These are phyloP conservation scores for Fusarium sp. DNA, from an alignment of 2,329 filamentous ascomycete species.

Conservation along the genomic window DNA sequence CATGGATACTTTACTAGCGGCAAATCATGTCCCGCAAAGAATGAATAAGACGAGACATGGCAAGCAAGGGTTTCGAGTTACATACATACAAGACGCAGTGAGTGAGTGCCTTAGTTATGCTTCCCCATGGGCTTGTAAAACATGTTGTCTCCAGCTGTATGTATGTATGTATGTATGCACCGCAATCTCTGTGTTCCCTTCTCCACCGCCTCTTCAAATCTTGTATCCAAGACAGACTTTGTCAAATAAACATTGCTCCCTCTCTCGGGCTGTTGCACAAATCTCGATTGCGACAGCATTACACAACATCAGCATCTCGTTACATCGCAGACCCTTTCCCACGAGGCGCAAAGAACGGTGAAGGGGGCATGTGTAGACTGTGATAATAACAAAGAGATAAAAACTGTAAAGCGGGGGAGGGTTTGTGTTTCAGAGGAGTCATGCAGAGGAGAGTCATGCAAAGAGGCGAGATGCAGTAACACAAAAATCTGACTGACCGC, in stretches of 20 bases:
- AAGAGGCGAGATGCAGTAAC: conserved; percentile 33
- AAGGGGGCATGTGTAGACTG: neutral
- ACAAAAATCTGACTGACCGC: conserved; percentile 28
- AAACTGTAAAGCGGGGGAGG: neutral
- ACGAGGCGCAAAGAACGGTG: conserved; percentile 35
- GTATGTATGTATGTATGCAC: neutral
- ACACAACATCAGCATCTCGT: conserved; percentile 27
- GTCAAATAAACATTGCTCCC: conserved; percentile 8
- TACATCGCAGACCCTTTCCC: conserved; percentile 12
- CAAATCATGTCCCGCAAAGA: conserved; percentile 12
- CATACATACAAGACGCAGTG: neutral
- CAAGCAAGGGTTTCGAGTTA: conserved; percentile 12
- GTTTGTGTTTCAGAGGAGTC: conserved; percentile 27
- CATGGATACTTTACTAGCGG: conserved; percentile 5
- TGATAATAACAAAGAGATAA: neutral
- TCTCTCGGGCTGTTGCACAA: conserved; percentile 30
- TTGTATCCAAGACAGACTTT: neutral
- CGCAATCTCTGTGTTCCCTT: neutral
- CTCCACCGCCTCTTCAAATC: conserved; percentile 26
- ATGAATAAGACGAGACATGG: conserved; percentile 2
- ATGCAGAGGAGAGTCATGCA: conserved; percentile 30
- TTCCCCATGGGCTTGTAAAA: neutral
- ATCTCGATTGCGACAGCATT: conserved; percentile 43
- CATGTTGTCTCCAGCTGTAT: neutral
- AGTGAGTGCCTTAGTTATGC: neutral